Base-by-base conservation (phyloP, 2,329 filamentous ascomycete genomes). In the Hypoxylon sp. region DNA sequence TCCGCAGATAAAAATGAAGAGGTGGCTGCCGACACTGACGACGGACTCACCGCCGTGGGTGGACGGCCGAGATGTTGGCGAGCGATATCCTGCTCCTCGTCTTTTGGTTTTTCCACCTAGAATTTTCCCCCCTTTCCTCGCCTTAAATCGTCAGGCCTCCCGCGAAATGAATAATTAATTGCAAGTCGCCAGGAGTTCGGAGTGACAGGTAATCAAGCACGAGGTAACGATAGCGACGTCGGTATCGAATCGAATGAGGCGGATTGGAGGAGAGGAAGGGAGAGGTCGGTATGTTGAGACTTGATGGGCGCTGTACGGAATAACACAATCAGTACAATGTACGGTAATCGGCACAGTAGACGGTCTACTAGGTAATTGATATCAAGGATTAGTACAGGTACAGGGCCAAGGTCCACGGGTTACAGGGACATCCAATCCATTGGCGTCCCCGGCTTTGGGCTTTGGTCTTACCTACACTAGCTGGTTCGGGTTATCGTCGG, bases 1-100 rank as follows among this genome's bases (percentile, higher is more conserved):
- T 68, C 69, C 65, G 49, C 64, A 64, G 64, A 65, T 60, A 52
- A 44, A 47, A 41, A 60, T 63, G 59, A 65, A 67, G 53, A 53
- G 62, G 65, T 65, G 65, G 60, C 63, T 64, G 56, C 58, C 62
- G 69, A 68, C 65, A 62, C 53, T 66, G 65, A 64, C 59, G 59
- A 69, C 62, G 65, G 56, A 64, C 19, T 68, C 56, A 67, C 62
- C 67, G 67, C 67, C 65, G 72, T 69, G 59, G 55, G 64, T 60
- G 48, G 53, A 62, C 53, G 53, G 64, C 56, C 53, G 57, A 46
- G 55, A 59, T 59, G 62, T 56, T 61, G 59, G 59, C 52, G 62
- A 68, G 66, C 64, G 62, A 70, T 67, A 65, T 55, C 57, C 53
- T 61, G 20, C 48, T 66, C 28, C 50, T 26, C 57, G 30, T 49